Percentiles rank a stretch among this genome's conserved stretches.
Evolutionary conservation across 2,329 filamentous ascomycete species (phyloP).

Genomic region (Ascochyta viciae-villosae): DNA sequence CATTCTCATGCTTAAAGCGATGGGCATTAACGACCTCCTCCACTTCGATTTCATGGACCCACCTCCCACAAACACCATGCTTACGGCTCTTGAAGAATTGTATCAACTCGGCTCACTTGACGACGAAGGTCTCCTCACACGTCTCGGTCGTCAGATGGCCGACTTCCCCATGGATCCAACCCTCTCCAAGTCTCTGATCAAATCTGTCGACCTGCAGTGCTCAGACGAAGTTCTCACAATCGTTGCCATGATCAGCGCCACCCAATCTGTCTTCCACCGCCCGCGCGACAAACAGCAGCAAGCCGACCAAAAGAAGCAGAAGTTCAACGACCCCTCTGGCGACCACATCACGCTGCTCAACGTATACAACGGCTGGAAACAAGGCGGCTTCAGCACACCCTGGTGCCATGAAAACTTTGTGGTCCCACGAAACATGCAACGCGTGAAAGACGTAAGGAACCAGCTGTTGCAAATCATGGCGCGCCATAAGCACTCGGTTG

Average conservation of each 20-base stretch:
- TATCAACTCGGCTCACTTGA: conserved; percentile 92
- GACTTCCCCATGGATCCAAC: conserved; percentile 98
- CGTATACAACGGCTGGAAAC: conserved; percentile 97
- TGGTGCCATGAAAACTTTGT: conserved; percentile 99
- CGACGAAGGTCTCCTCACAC: conserved; percentile 91
- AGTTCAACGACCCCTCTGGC: conserved; percentile 94
- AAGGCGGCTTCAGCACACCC: conserved; percentile 77
- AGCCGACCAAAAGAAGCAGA: conserved; percentile 96
- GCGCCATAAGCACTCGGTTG: conserved; percentile 80
- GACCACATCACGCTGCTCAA: conserved; percentile 96
- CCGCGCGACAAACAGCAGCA: conserved; percentile 97
- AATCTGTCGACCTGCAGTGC: conserved; percentile 84
- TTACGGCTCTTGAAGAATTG: conserved; percentile 92
- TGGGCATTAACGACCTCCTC: conserved; percentile 97
- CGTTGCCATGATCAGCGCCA: conserved; percentile 72
- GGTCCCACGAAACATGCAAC: conserved; percentile 85
- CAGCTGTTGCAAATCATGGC: conserved; percentile 95
- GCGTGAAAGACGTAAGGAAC: conserved; percentile 89
- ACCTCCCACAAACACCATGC: conserved; percentile 95
- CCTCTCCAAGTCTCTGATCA: conserved; percentile 88
- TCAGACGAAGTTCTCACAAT: conserved; percentile 94
- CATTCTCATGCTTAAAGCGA: conserved; percentile 97
- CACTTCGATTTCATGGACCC: conserved; percentile 99
- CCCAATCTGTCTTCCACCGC: conserved; percentile 87
- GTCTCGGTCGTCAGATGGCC: conserved; percentile 94